Percentiles rank a stretch among this genome's conserved stretches.
Conservation (phyloP, 2,329 filamentous ascomycete species). For the Phialophora tarda region DNA sequence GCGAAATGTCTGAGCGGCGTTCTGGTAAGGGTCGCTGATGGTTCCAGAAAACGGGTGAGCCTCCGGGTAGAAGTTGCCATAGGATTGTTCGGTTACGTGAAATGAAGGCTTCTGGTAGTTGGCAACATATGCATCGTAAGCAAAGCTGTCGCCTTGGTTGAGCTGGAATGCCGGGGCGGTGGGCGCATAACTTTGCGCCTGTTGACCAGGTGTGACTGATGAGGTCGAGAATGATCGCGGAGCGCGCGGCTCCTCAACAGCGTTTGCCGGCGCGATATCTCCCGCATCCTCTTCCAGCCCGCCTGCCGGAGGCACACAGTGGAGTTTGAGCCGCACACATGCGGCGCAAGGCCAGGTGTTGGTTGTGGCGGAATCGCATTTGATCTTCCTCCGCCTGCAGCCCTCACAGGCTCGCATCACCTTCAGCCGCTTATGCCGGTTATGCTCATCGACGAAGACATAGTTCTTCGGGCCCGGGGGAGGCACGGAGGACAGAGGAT, state of each 20-base stretch:
- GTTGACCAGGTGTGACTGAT: slow-evolving; percentile 18
- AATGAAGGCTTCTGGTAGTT: slow-evolving; percentile 30
- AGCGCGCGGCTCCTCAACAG: slow-evolving; percentile 20
- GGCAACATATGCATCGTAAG: slow-evolving; percentile 30
- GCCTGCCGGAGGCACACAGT: slow-evolving; percentile 87
- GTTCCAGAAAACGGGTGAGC: slow-evolving; percentile 23
- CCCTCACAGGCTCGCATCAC: slow-evolving; percentile 98
- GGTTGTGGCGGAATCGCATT: slow-evolving; percentile 94
- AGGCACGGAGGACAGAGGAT: slow-evolving; percentile 32
- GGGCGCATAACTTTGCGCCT: slow-evolving; percentile 29
- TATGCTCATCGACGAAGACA: slow-evolving; percentile 99
- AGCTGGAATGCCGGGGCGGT: slow-evolving; percentile 21
- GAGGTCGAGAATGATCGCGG: slow-evolving; percentile 22
- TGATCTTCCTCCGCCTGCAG: slow-evolving; percentile 93
- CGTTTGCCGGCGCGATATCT: slow-evolving; percentile 15
- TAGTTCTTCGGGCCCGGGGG: slow-evolving; percentile 65
- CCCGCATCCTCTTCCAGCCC: slow-evolving; percentile 67
- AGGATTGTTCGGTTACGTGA: slow-evolving; percentile 22
- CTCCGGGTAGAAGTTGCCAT: slow-evolving; percentile 30
- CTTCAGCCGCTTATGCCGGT: slow-evolving; percentile 95
- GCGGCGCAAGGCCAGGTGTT: slow-evolving; percentile 98
- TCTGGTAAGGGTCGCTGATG: slow-evolving; percentile 27
- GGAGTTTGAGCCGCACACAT: slow-evolving; percentile 87
- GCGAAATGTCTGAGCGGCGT: slow-evolving; percentile 14
- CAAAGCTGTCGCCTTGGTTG: slow-evolving; percentile 22